These are phyloP conservation scores for Wickerhamomyces queroliae DNA, from an alignment of 805 yeast species.

Conservation along the genomic window DNA sequence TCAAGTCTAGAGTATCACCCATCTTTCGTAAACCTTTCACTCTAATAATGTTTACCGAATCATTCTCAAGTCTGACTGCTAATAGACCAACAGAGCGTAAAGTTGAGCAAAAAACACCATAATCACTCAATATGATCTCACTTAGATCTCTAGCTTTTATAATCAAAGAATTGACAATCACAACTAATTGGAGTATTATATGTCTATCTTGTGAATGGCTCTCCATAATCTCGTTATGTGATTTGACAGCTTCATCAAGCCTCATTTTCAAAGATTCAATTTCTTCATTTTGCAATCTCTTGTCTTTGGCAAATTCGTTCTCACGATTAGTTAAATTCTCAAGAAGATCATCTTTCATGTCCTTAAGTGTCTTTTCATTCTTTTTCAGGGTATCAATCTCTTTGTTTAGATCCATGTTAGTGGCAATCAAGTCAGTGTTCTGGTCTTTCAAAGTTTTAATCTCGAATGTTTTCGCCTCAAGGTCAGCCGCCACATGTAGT, in stretches of 20 bases:
- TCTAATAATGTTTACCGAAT: slow-evolving; percentile 50
- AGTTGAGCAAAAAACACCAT: slow-evolving; percentile 14
- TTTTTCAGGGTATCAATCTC: slow-evolving; percentile 4
- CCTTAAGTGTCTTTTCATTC: slow-evolving; percentile 16
- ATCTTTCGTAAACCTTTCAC: slow-evolving; percentile 72
- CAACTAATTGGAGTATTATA: slow-evolving; percentile 25
- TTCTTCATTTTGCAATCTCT: slow-evolving; percentile 43
- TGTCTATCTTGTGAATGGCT: slow-evolving; percentile 15
- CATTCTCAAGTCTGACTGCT: slow-evolving; percentile 38
- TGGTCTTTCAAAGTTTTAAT: background rate
- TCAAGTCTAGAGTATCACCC: slow-evolving; percentile 26
- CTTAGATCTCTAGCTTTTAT: slow-evolving; percentile 38
- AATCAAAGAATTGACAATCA: slow-evolving; percentile 23
- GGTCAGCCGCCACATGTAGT: too few relatives aligned
- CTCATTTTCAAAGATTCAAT: slow-evolving; percentile 38
- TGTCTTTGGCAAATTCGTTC: slow-evolving; percentile 48
- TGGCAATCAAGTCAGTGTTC: background rate
- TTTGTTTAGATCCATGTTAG: background rate
- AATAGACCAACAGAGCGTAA: slow-evolving; percentile 58
- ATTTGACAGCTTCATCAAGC: slow-evolving; percentile 45
- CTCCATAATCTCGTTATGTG: slow-evolving; percentile 34
- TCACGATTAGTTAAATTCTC: slow-evolving; percentile 68
- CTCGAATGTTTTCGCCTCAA: background rate
- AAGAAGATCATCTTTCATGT: slow-evolving; percentile 55
- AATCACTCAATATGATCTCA: slow-evolving; percentile 25